These are phyloP conservation scores for Moesziomyces aphidis DNA, from an alignment of 1,284 basidiomycete species.

Conservation along the genomic window DNA sequence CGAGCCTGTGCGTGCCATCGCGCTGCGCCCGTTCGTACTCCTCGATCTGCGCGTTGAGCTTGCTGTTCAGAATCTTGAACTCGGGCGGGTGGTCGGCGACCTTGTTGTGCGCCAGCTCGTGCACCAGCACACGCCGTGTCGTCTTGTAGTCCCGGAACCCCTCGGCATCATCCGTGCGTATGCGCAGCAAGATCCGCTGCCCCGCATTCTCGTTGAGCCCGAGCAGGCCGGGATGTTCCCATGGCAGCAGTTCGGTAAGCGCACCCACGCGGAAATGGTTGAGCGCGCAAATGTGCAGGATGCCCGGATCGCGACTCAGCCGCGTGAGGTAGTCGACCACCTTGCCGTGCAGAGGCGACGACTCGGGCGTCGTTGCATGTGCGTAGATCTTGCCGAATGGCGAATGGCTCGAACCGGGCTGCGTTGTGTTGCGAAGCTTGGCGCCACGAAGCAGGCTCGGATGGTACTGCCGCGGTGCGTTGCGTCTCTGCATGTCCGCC, in stretches of 20 bases:
- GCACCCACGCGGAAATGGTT: constrained; percentile 52
- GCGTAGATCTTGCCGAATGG: constrained; percentile 47
- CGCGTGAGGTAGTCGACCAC: constrained; percentile 46
- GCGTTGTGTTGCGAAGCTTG: constrained; percentile 40
- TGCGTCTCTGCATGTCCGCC: constrained; percentile 35
- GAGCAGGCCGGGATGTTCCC: constrained; percentile 57
- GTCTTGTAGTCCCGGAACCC: constrained; percentile 63
- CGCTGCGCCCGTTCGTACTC: constrained; percentile 42
- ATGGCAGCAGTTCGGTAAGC: constrained; percentile 61
- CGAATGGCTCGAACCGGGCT: constrained; percentile 9
- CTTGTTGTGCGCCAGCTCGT: constrained; percentile 63
- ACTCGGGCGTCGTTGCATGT: constrained; percentile 40
- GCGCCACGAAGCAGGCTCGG: constrained; percentile 56
- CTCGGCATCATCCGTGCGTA: constrained; percentile 59
- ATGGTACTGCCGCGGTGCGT: constrained; percentile 53
- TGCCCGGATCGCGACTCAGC: constrained; percentile 52
- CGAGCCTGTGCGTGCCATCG: constrained; percentile 30
- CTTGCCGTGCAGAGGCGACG: constrained; percentile 27
- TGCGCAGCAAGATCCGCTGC: constrained; percentile 54
- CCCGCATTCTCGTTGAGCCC: constrained; percentile 64
- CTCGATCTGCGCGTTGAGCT: constrained; percentile 60
- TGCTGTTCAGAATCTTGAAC: constrained; percentile 62
- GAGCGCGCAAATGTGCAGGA: constrained; percentile 59
- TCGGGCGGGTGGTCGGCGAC: constrained; percentile 59
- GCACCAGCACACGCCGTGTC: constrained; percentile 57